Conservation (phyloP, 164 flowering plant genomes). For the Vitis rupestris region DNA sequence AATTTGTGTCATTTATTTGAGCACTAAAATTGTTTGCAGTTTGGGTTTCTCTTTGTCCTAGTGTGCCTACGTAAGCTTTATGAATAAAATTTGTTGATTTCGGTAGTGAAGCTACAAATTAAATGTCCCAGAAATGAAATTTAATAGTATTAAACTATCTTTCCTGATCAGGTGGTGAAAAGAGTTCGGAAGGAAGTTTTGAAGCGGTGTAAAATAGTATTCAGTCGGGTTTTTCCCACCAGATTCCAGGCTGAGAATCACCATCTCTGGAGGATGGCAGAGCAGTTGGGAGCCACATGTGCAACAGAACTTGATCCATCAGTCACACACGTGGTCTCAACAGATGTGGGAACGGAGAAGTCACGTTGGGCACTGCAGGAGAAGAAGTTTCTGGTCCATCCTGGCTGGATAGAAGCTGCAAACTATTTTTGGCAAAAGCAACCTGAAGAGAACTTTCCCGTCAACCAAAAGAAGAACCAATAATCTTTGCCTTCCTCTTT, state of each 20-base stretch:
- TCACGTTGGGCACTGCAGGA: constrained; percentile 68
- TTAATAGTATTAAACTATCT: too few relatives aligned
- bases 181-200: constrained; percentile 47
- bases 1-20: too few relatives aligned
- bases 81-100: too few relatives aligned
- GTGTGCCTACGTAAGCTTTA: too few relatives aligned
- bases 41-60: too few relatives aligned
- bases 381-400: constrained; percentile 62
- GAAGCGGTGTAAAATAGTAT: constrained; percentile 65
- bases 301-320: constrained; percentile 51
- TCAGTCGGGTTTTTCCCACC: constrained; percentile 62
- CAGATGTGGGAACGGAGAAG: constrained; percentile 64
- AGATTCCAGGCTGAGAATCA: constrained; percentile 43
- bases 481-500: not conserved
- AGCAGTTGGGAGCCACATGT: constrained; percentile 75
- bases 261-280: constrained; percentile 70
- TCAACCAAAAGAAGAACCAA: constrained; percentile 10
- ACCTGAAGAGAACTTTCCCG: constrained; percentile 51
- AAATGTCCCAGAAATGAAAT: too few relatives aligned
- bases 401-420: constrained; percentile 75
- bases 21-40: too few relatives aligned
- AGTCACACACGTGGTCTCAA: constrained; percentile 72
- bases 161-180: constrained; percentile 46
- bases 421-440: constrained; percentile 64
- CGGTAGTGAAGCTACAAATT: too few relatives aligned